These are phyloP conservation scores for Pneumocystis wakefieldiae DNA, from an alignment of 1,139 yeast species.

Conservation along the genomic window DNA sequence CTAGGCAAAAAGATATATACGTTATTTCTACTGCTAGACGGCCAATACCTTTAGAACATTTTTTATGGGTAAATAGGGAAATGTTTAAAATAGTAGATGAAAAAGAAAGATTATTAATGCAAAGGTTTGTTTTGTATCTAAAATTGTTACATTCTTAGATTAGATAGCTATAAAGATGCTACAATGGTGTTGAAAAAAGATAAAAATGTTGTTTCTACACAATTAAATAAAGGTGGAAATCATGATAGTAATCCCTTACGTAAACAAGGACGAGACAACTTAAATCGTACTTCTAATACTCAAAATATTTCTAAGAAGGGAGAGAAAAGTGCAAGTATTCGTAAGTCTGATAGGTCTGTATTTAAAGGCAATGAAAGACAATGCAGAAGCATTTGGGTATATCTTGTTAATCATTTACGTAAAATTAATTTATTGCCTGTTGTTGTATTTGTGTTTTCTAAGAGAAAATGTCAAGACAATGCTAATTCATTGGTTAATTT, in stretches of 20 bases:
- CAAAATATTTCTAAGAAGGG: constrained; percentile 24
- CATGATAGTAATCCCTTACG: constrained; percentile 22
- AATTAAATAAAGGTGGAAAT: constrained; percentile 9
- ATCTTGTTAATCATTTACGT: constrained; percentile 57
- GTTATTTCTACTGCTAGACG: constrained; percentile 91
- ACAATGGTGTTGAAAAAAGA: constrained; percentile 14
- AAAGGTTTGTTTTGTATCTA: constrained; percentile 24
- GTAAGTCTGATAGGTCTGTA: constrained; percentile 26
- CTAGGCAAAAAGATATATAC: constrained; percentile 86
- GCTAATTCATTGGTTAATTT: constrained; percentile 59
- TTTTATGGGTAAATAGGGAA: constrained; percentile 58
- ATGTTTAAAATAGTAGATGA: constrained; percentile 62
- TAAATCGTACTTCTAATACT: constrained; percentile 19
- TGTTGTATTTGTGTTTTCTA: constrained; percentile 83
- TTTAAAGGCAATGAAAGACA: constrained; percentile 30
- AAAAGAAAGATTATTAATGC: constrained; percentile 49
- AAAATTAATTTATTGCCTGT: constrained; percentile 65
- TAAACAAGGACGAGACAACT: constrained; percentile 19
- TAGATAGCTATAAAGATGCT: constrained; percentile 15
- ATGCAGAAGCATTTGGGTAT: constrained; percentile 47
- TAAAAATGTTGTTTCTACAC: constrained; percentile 8
- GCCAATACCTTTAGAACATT: constrained; percentile 87
- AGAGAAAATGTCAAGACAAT: constrained; percentile 83
- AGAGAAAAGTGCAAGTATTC: constrained; percentile 18
- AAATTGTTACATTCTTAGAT: neutral